These are phyloP conservation scores for Echium plantagineum DNA, from an alignment of 257 asterid species.

Conservation along the genomic window DNA sequence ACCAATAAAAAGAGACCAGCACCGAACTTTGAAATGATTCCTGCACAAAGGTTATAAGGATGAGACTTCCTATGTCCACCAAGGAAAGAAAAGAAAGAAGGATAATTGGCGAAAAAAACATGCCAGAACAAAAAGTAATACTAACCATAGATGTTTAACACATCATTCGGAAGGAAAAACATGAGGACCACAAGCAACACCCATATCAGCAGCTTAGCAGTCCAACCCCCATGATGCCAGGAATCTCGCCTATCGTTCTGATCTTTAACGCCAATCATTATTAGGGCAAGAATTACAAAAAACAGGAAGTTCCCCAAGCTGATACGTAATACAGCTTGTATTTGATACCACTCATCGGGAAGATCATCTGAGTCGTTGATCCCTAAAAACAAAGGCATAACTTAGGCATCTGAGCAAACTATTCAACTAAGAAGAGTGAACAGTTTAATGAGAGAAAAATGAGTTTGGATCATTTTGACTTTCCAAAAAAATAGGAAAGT, in stretches of 20 bases:
- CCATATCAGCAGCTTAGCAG: slow-evolving; percentile 69
- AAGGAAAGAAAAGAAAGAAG: not conserved
- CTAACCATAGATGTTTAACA: slow-evolving; percentile 57
- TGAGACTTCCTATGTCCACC: not conserved
- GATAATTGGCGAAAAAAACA: not conserved
- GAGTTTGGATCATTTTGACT: too few relatives aligned
- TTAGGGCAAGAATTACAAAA: slow-evolving; percentile 63
- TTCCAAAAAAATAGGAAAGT: too few relatives aligned
- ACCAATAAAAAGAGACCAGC: slow-evolving; percentile 86
- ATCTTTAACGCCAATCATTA: slow-evolving; percentile 90
- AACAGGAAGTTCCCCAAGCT: slow-evolving; percentile 94
- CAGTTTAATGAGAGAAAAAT: too few relatives aligned
- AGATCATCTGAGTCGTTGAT: slow-evolving; percentile 59
- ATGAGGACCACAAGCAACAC: slow-evolving; percentile 64
- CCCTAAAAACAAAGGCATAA: slow-evolving; percentile 43
- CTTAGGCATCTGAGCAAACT: slow-evolving; percentile 9
- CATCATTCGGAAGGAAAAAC: slow-evolving; percentile 74
- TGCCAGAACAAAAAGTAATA: slow-evolving; percentile 3
- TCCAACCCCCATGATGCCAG: slow-evolving; percentile 91
- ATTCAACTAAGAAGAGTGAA: not conserved
- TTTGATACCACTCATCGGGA: slow-evolving; percentile 67
- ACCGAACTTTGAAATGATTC: slow-evolving; percentile 79
- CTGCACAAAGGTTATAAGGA: slow-evolving; percentile 27
- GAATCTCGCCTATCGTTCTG: slow-evolving; percentile 91
- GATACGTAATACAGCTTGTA: slow-evolving; percentile 93